Conservation (phyloP, 2,329 filamentous ascomycete species). For the Chaetomiaceae sp. region DNA sequence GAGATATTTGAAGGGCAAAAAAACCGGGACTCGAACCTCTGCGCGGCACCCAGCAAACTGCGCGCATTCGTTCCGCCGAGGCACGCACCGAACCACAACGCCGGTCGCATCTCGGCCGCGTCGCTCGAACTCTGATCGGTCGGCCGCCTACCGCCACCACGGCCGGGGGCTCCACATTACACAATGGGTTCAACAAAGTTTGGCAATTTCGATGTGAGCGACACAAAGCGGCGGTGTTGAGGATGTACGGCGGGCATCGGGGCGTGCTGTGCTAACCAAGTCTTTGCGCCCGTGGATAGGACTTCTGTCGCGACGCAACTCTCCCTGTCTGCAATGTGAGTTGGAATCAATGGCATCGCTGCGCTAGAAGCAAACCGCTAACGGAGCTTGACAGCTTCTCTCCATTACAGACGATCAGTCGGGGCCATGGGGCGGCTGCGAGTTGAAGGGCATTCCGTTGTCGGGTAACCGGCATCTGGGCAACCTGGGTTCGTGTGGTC, state of each 20-base stretch:
- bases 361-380: constrained; percentile 6
- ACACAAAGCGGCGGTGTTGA: constrained; percentile 16
- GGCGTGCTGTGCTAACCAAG: constrained; percentile 5
- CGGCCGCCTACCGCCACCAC: constrained; percentile 8
- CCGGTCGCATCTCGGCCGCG: constrained; percentile 12
- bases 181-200: constrained; percentile 57
- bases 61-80: neutral
- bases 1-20: neutral
- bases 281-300: constrained; percentile 37
- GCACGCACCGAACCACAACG: neutral
- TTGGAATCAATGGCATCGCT: constrained; percentile 22
- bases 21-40: neutral
- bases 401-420: constrained; percentile 51
- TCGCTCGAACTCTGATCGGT: constrained; percentile 11
- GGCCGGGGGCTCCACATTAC: constrained; percentile 16
- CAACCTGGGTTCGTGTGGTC: constrained; percentile 67
- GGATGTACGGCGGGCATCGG: neutral
- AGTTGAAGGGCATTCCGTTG: constrained; percentile 68
- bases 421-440: constrained; percentile 61
- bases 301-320: constrained; percentile 79
- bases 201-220: constrained; percentile 53
- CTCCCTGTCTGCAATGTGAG: constrained; percentile 79
- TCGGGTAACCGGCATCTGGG: constrained; percentile 60
- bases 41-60: too few relatives aligned
- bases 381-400: constrained; percentile 53